Base-by-base conservation (phyloP, 257 asterid species). In the Fraxinus excelsior region DNA sequence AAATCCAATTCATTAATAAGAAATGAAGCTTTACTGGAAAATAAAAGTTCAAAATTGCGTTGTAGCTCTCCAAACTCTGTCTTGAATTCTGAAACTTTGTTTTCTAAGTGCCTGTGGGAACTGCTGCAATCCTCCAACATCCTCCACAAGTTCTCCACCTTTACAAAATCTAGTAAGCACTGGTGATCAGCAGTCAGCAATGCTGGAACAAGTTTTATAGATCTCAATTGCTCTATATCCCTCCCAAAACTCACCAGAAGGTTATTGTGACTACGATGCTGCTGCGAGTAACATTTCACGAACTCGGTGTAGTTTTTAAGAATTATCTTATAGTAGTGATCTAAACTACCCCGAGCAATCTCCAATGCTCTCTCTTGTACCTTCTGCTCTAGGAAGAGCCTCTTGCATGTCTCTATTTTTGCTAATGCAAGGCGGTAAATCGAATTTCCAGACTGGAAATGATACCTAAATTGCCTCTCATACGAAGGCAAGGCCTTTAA, bases 361-460 rank as follows among this genome's bases (percentile, higher is more conserved):
- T 91, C 98, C 89, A 91, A 74, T 1, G 97, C 98, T 84, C 91
- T 80, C 80, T 91, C 98, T 79, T 95, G 99, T 85, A 95, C 99
- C 89, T 87, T 90, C 85, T 85, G 95, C 83, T 93, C 97, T 73
- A 84, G 88, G 85, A 82, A 79, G 66, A 93, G 87, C 92, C 90
- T 88, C 89, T 93, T 87, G 40, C 97, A 93, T 13, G 68, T 71
- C 40, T 86, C 90, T 2, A 77, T 19, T 71, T 88, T 95, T 46
- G 90, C 93, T 65, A 80, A 49, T 1, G 97, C 88, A 18, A 93
- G 89, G 44, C 80, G 84, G 82, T 89, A 95, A 73, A 93, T 87
- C 65, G 92, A 93, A 72, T 85, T 85, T n/a, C 97, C 99, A 25
- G 82, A 81, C 81, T 90, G 97, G 88, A 86, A 93, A 71, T 95